These are phyloP conservation scores for Talaromyces adpressus DNA, from an alignment of 495 filamentous ascomycete species.

Conservation along the genomic window DNA sequence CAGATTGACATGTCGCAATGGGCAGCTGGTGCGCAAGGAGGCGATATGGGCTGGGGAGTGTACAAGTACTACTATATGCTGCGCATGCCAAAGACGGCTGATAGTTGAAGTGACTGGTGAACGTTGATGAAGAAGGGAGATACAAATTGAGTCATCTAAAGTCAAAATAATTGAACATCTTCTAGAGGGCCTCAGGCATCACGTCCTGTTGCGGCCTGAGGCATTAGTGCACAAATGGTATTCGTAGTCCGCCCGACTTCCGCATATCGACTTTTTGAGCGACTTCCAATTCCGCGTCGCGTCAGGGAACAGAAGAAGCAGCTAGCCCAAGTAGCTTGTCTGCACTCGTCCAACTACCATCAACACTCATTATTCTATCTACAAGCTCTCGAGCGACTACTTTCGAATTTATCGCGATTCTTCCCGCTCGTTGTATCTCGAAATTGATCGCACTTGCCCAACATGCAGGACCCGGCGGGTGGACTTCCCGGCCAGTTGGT, in stretches of 20 bases:
- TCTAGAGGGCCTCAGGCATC: neutral
- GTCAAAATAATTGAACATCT: neutral
- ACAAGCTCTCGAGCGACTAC: neutral
- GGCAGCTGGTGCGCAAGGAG: neutral
- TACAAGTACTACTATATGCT: conserved; percentile 3
- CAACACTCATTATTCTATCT: neutral
- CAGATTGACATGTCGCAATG: conserved; percentile 1
- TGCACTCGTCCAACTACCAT: neutral
- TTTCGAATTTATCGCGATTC: neutral
- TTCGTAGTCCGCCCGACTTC: conserved; percentile 14
- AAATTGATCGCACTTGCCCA: conserved; percentile 14
- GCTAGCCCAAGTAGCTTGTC: neutral
- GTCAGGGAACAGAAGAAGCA: conserved; percentile 14
- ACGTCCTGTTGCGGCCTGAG: neutral
- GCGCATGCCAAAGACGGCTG: neutral
- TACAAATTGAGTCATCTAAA: neutral
- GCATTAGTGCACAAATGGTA: conserved; percentile 15
- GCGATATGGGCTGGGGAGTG: conserved; percentile 1
- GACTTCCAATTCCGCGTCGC: conserved; percentile 37
- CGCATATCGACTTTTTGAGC: conserved; percentile 12
- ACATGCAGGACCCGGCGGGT: conserved; percentile 59
- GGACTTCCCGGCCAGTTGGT: conserved; percentile 58
- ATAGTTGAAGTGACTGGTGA: neutral
- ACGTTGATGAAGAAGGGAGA: neutral
- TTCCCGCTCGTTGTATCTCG: neutral